Conservation (phyloP, 768 basidiomycete species). For the Chalciporus chontae region DNA sequence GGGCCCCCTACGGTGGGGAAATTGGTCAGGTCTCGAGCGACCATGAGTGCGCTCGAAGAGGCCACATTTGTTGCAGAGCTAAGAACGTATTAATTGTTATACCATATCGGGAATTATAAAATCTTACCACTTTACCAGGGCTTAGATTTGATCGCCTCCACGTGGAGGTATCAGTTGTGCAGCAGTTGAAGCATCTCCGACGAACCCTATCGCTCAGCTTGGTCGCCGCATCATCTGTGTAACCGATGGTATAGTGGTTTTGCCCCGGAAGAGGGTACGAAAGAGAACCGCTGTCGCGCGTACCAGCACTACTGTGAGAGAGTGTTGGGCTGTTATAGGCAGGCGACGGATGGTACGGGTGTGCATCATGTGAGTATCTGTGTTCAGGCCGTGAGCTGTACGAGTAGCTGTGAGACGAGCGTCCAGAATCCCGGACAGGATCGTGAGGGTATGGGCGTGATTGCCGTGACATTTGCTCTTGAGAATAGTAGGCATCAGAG, state of each 20-base stretch:
- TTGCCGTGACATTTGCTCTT: conserved; percentile 31
- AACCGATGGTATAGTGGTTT: conserved; percentile 36
- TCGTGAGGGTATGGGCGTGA: conserved; percentile 33
- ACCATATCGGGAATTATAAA: not conserved
- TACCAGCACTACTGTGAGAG: conserved; percentile 17
- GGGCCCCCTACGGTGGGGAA: conserved; percentile 76
- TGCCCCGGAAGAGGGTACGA: conserved; percentile 39
- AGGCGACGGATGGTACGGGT: conserved; percentile 29
- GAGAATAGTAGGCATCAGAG: conserved; percentile 39
- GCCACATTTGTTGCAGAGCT: conserved; percentile 66
- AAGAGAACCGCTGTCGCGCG: conserved; percentile 28
- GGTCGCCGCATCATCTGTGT: conserved; percentile 78
- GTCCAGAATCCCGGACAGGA: conserved; percentile 29
- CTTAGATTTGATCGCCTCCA: conserved; percentile 76
- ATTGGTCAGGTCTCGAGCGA: conserved; percentile 73
- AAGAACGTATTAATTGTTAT: conserved; percentile 1
- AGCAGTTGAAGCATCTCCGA: conserved; percentile 79
- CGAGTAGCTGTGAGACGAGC: conserved; percentile 36
- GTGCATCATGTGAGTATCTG: conserved; percentile 32
- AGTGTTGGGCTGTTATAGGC: conserved; percentile 27
- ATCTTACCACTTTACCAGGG: conserved; percentile 70
- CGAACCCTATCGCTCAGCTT: conserved; percentile 77
- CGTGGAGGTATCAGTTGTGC: conserved; percentile 80
- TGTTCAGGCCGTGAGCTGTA: conserved; percentile 26
- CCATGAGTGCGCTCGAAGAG: conserved; percentile 80